phyloP scores from a whole-genome alignment of 2,329 filamentous ascomycete species.

The Alternaria dauci region DNA sequence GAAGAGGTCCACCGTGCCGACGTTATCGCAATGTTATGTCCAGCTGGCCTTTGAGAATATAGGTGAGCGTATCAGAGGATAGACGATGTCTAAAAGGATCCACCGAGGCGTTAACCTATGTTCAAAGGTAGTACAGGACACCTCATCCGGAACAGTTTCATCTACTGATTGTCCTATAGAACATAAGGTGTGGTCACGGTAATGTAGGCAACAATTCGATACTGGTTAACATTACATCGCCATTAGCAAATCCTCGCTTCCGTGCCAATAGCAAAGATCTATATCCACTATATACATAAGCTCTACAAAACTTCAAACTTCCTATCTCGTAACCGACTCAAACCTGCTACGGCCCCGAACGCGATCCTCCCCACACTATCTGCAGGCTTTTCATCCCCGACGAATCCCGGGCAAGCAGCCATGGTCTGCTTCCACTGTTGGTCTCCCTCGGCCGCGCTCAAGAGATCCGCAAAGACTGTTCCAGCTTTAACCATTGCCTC shows the following conservation, averaged over 20 bases:
- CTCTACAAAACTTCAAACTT: not conserved
- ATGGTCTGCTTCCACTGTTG: conserved; percentile 1
- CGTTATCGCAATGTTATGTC: not conserved
- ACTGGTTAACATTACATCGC: not conserved
- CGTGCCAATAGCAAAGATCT: not conserved
- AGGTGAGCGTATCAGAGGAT: not conserved
- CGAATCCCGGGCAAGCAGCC: not conserved
- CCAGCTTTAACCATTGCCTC: not conserved
- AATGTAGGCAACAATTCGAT: not conserved
- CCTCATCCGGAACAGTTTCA: not conserved
- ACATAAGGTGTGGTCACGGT: not conserved
- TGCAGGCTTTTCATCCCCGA: not conserved
- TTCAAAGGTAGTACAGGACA: not conserved
- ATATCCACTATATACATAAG: not conserved
- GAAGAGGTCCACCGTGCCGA: not conserved
- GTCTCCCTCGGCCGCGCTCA: not conserved
- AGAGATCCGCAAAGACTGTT: not conserved
- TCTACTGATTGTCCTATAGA: not conserved
- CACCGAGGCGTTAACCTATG: not conserved
- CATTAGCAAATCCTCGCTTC: not conserved
- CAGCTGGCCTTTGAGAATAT: not conserved
- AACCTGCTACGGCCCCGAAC: not conserved
- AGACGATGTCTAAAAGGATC: not conserved
- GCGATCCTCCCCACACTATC: not conserved
- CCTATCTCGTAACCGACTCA: not conserved